Percentiles rank a stretch among this genome's conserved stretches.
Evolutionary conservation across 2,329 filamentous ascomycete species (phyloP).

Genomic region (Juglanconis juglandina): DNA sequence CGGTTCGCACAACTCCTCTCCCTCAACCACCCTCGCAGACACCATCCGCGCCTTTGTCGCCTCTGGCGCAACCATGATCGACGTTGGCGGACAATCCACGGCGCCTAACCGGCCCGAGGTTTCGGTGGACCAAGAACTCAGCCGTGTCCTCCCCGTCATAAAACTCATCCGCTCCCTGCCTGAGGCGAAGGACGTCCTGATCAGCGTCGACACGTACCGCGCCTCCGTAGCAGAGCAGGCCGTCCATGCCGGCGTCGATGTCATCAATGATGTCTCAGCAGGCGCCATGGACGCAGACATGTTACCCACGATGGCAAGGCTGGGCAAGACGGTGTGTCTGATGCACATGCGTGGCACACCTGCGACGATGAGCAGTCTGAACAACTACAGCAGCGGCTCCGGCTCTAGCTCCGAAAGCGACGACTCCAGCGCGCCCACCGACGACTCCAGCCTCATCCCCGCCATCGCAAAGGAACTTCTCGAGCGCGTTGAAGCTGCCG

Average conservation of each 20-base stretch:
- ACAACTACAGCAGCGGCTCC: slow-evolving; percentile 59
- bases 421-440: neutral
- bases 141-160: slow-evolving; percentile 78
- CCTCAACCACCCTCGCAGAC: slow-evolving; percentile 43
- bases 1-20: slow-evolving; percentile 56
- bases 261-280: slow-evolving; percentile 92
- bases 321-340: slow-evolving; percentile 73
- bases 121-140: slow-evolving; percentile 67
- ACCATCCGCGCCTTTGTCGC: slow-evolving; percentile 62
- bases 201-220: slow-evolving; percentile 92
- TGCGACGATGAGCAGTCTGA: slow-evolving; percentile 70
- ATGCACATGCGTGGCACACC: slow-evolving; percentile 95
- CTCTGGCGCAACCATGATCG: slow-evolving; percentile 77
- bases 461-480: slow-evolving; percentile 67
- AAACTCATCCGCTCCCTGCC: slow-evolving; percentile 65
- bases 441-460: slow-evolving; percentile 54
- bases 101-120: slow-evolving; percentile 71
- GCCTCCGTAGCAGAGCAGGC: slow-evolving; percentile 76
- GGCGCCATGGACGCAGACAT: slow-evolving; percentile 76
- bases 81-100: slow-evolving; percentile 91
- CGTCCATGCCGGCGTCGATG: slow-evolving; percentile 75
- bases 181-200: slow-evolving; percentile 59
- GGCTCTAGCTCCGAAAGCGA: slow-evolving; percentile 49
- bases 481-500: slow-evolving; percentile 67
- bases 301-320: slow-evolving; percentile 72